Conservation (phyloP, 2,329 filamentous ascomycete species). For the Pezicula rhizophila region DNA sequence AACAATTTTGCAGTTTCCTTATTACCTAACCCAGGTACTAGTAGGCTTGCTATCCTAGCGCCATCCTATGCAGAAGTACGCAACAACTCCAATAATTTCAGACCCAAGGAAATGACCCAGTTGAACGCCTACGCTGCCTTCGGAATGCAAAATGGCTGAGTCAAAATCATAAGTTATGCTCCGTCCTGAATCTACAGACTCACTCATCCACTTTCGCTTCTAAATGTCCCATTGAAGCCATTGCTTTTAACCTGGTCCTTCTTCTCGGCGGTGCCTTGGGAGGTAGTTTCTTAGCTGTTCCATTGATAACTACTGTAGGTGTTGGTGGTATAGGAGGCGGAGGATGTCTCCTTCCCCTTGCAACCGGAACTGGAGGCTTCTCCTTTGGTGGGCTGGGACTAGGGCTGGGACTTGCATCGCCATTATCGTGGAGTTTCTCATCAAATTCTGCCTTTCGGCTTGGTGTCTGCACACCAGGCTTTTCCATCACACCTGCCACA, state of each 20-base stretch:
- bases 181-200: not conserved
- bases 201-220: not conserved
- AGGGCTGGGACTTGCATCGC: constrained; percentile 10
- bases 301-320: constrained; percentile 11
- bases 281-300: constrained; percentile 23
- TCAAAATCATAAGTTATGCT: not conserved
- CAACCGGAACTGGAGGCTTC: constrained; percentile 11
- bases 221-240: constrained; percentile 10
- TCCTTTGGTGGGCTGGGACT: constrained; percentile 8
- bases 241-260: constrained; percentile 24
- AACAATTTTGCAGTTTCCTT: too few relatives aligned
- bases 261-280: constrained; percentile 27
- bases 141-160: not conserved
- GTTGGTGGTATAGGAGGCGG: constrained; percentile 22
- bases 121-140: not conserved
- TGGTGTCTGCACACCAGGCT: constrained; percentile 75
- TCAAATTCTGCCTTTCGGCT: constrained; percentile 47
- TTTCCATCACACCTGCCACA: constrained; percentile 74
- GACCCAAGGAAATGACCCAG: too few relatives aligned
- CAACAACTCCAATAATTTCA: too few relatives aligned
- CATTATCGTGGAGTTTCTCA: constrained; percentile 18
- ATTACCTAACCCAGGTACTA: too few relatives aligned
- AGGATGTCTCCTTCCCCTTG: constrained; percentile 16
- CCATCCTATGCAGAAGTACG: too few relatives aligned
- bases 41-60: too few relatives aligned